A percentile compares a stretch with the other conserved stretches of the same genome.
These are phyloP conservation scores for Candida mesenterica DNA, from an alignment of 1,139 yeast genomes.

Conservation along the genomic window DNA sequence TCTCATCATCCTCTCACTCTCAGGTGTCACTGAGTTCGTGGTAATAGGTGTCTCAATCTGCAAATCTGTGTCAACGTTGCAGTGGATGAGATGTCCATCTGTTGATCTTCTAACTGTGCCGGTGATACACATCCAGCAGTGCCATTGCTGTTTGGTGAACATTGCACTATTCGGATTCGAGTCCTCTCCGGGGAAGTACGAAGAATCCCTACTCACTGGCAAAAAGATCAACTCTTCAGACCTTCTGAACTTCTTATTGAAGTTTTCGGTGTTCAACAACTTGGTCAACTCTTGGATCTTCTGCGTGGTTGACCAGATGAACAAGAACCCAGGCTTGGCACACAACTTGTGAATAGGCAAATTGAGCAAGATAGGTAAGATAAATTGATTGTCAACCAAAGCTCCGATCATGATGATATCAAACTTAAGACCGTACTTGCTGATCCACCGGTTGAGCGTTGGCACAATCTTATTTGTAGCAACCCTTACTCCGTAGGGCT, in stretches of 20 bases:
- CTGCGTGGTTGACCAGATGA: constrained; percentile 81
- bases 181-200: constrained; percentile 52
- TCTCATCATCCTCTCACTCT: constrained; percentile 6
- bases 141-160: constrained; percentile 68
- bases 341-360: constrained; percentile 74
- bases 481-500: constrained; percentile 65
- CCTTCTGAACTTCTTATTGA: constrained; percentile 72
- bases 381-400: constrained; percentile 66
- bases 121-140: constrained; percentile 96
- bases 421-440: constrained; percentile 56
- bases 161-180: constrained; percentile 17
- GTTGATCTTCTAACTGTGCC: constrained; percentile 88
- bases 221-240: constrained; percentile 82
- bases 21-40: constrained; percentile 4
- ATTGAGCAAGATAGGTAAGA: constrained; percentile 55
- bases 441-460: constrained; percentile 60
- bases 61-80: constrained; percentile 88
- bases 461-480: constrained; percentile 52
- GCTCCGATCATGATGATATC: constrained; percentile 95
- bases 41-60: constrained; percentile 54
- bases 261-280: constrained; percentile 51
- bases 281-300: constrained; percentile 63
- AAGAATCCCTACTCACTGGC: constrained; percentile 58
- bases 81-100: constrained; percentile 82
- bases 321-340: constrained; percentile 81